Evolutionary conservation across 495 filamentous ascomycete species (phyloP).

Genomic region (Copromyces sp.): DNA sequence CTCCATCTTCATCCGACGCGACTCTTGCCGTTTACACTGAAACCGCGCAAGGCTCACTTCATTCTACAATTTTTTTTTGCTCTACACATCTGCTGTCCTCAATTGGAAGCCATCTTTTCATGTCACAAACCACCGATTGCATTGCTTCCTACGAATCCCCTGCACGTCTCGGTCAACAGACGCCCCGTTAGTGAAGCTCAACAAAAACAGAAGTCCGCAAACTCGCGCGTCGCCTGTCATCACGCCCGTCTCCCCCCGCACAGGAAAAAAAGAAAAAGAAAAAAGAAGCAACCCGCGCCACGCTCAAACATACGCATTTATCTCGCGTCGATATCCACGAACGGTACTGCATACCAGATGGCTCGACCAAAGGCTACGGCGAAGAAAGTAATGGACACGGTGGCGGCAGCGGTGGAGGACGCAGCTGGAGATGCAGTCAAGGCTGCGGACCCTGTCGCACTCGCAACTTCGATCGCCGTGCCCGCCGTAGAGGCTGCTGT

Average conservation of each 20-base stretch:
- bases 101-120: not conserved
- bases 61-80: not conserved
- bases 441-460: not conserved
- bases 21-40: not conserved
- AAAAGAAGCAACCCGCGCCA: not conserved
- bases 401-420: not conserved
- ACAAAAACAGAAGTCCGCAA: not conserved
- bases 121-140: not conserved
- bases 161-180: not conserved
- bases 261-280: not conserved
- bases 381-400: not conserved
- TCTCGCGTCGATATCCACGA: not conserved
- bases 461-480: not conserved
- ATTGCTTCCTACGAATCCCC: not conserved
- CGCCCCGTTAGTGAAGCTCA: not conserved
- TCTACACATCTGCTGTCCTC: not conserved
- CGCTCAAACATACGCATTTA: not conserved
- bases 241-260: not conserved
- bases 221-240: not conserved
- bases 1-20: not conserved
- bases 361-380: not conserved
- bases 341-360: not conserved
- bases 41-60: not conserved
- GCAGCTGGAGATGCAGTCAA: not conserved
- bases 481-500: not conserved